Evolutionary conservation across 2,329 filamentous ascomycete species (phyloP).

Genomic region (Colletotrichum limetticola): DNA sequence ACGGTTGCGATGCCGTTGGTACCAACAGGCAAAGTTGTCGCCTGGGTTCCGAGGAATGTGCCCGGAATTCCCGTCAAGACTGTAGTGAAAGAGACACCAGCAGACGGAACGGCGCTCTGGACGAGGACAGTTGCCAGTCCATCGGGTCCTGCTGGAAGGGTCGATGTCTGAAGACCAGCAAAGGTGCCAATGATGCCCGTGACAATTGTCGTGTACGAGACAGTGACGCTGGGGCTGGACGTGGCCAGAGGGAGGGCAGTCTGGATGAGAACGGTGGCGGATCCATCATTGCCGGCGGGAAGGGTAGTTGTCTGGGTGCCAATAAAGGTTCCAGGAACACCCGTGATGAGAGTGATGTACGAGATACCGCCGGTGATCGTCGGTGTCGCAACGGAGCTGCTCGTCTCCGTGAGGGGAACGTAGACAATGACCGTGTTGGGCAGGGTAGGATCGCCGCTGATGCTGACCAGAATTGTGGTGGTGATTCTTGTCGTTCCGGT

Average conservation of each 20-base stretch:
- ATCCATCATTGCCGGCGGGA: background rate
- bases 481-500: background rate
- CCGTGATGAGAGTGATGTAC: conserved; percentile 3
- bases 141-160: conserved; percentile 1
- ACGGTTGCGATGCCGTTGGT: background rate
- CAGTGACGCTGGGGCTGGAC: background rate
- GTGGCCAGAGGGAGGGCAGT: background rate
- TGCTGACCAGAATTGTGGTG: background rate
- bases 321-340: background rate
- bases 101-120: background rate
- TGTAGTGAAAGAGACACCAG: background rate
- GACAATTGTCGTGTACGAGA: background rate
- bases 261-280: background rate
- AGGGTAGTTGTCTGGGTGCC: background rate
- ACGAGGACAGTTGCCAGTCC: conserved; percentile 12
- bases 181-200: background rate
- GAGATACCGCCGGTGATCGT: background rate
- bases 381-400: background rate
- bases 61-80: conserved; percentile 2
- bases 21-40: background rate
- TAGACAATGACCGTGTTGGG: background rate
- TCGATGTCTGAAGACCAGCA: conserved; percentile 9
- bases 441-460: background rate
- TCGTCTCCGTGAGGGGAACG: background rate
- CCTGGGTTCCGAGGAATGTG: background rate